Conservation (phyloP, 1,284 basidiomycete genomes). For the Tylopilus orsonianus region DNA sequence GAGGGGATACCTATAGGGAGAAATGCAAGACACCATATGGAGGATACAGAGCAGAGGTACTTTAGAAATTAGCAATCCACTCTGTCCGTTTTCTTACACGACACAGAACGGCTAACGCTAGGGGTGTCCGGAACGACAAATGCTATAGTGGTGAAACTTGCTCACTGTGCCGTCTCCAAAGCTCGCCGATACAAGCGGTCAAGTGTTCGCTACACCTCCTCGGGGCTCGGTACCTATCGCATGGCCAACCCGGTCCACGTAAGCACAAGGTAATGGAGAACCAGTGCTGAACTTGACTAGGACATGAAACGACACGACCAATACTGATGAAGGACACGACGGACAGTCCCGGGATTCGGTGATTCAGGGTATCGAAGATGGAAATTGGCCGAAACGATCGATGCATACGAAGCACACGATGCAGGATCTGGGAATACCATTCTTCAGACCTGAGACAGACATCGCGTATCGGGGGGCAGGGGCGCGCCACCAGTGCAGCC, state of each 20-base stretch:
- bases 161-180: not conserved
- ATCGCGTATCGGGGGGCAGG: slow-evolving; percentile 1
- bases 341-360: not conserved
- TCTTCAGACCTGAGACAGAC: slow-evolving; percentile 14
- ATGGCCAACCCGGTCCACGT: not conserved
- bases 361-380: not conserved
- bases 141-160: not conserved
- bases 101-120: not conserved
- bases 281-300: slow-evolving; percentile 1
- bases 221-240: not conserved
- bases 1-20: no score
- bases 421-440: not conserved
- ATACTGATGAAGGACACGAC: not conserved
- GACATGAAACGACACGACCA: slow-evolving; percentile 16
- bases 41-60: no score
- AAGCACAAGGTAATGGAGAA: not conserved
- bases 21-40: no score
- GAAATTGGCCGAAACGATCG: not conserved
- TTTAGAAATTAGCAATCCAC: not conserved
- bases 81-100: not conserved
- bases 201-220: not conserved
- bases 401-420: slow-evolving; percentile 8
- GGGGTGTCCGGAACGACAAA: not conserved
- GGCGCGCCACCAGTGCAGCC: slow-evolving; percentile 1
- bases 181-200: not conserved